phyloP scores from a whole-genome alignment of 2,329 filamentous ascomycete genomes.

The Ophiostoma angusticollis region DNA sequence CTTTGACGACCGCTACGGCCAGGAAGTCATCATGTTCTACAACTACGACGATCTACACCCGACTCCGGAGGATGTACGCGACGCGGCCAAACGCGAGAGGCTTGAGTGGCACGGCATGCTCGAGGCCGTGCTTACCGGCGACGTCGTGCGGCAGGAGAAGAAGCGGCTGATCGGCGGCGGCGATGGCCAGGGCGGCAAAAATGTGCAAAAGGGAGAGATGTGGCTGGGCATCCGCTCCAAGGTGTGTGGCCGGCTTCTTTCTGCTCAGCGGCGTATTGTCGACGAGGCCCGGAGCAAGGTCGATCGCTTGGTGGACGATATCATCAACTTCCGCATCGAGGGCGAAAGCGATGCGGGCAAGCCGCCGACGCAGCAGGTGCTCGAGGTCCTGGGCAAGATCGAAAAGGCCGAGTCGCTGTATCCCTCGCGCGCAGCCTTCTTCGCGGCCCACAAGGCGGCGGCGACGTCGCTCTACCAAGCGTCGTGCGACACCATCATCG shows the following conservation, averaged over 20 bases:
- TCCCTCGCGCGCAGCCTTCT: slow-evolving; percentile 64
- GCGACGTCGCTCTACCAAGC: slow-evolving; percentile 65
- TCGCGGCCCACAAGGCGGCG: slow-evolving; percentile 61
- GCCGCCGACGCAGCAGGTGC: slow-evolving; percentile 74
- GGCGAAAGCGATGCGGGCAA: slow-evolving; percentile 87
- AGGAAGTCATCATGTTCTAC: slow-evolving; percentile 86
- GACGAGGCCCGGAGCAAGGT: slow-evolving; percentile 69
- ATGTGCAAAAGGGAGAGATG: slow-evolving; percentile 63
- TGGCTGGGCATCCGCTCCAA: slow-evolving; percentile 84
- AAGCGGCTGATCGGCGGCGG: slow-evolving; percentile 76
- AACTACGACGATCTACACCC: slow-evolving; percentile 81
- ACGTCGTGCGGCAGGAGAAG: slow-evolving; percentile 97
- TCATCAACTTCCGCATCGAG: slow-evolving; percentile 88
- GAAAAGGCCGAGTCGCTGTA: slow-evolving; percentile 80
- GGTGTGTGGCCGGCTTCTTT: slow-evolving; percentile 68
- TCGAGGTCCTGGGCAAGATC: slow-evolving; percentile 79
- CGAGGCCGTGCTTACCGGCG: slow-evolving; percentile 85
- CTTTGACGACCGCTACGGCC: slow-evolving; percentile 78
- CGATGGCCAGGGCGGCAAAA: slow-evolving; percentile 42
- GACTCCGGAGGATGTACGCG: slow-evolving; percentile 76
- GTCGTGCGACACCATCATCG: slow-evolving; percentile 76
- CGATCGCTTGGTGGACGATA: slow-evolving; percentile 67
- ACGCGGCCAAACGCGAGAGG: slow-evolving; percentile 76
- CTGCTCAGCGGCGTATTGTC: slow-evolving; percentile 74
- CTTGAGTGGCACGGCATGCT: slow-evolving; percentile 98